phyloP scores from a whole-genome alignment of 1,284 basidiomycete genomes.

The Ceratobasidium sp. region DNA sequence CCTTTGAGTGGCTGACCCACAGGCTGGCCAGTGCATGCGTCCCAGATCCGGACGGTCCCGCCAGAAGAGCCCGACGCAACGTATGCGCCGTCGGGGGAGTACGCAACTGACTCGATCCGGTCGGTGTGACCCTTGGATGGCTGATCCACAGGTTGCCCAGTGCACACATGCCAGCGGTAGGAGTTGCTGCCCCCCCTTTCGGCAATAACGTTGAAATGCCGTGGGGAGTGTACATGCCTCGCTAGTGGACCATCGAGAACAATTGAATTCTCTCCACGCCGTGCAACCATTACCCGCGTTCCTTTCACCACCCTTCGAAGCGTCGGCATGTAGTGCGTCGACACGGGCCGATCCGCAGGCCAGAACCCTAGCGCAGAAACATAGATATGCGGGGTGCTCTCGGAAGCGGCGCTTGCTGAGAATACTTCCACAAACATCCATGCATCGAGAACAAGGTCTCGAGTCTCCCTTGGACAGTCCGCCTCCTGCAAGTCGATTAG shows the following conservation, averaged over 20 bases:
- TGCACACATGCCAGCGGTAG: neutral
- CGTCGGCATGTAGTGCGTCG: neutral
- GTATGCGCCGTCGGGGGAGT: no score
- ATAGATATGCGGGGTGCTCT: conserved; percentile 35
- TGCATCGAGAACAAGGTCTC: conserved; percentile 2
- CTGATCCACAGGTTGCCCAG: neutral
- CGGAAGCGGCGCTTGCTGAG: neutral
- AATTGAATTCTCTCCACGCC: neutral
- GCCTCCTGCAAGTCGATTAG: neutral
- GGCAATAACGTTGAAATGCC: neutral
- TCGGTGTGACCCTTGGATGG: no score
- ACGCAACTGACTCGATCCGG: no score
- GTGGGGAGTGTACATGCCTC: neutral
- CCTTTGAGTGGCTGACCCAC: no score
- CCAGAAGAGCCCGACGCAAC: no score
- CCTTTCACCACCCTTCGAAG: neutral
- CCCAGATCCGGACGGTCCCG: no score
- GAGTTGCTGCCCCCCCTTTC: neutral
- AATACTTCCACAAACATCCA: neutral
- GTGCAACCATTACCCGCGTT: neutral
- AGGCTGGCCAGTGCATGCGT: no score
- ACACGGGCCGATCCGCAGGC: neutral
- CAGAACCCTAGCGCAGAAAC: conserved; percentile 19
- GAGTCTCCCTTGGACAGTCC: neutral
- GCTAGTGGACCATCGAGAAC: neutral